Conservation (phyloP, 1,139 yeast genomes). For the Meyerozyma athensensis region DNA sequence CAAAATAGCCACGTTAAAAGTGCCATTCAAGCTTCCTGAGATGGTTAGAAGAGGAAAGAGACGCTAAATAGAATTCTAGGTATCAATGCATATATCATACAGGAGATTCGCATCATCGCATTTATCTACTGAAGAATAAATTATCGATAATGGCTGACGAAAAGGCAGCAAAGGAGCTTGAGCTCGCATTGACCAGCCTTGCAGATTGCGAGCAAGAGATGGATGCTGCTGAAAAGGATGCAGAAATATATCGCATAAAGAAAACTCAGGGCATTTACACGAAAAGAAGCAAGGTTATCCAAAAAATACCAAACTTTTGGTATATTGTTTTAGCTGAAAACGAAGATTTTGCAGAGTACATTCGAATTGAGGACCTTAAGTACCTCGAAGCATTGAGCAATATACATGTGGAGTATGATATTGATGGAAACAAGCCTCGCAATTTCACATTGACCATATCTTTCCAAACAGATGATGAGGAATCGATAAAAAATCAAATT, state of each 20-base stretch:
- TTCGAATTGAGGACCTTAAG: conserved; percentile 63
- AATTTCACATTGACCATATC: conserved; percentile 54
- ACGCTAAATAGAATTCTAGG: conserved; percentile 7
- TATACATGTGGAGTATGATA: conserved; percentile 49
- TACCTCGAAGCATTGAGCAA: conserved; percentile 58
- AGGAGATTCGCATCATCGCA: conserved; percentile 1
- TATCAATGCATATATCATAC: background rate
- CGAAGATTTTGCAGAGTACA: conserved; percentile 69
- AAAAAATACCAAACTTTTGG: conserved; percentile 65
- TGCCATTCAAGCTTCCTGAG: conserved; percentile 88
- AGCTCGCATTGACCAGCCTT: conserved; percentile 19
- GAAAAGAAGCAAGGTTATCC: conserved; percentile 42
- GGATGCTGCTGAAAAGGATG: conserved; percentile 52
- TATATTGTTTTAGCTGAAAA: conserved; percentile 70
- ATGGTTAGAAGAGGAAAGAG: conserved; percentile 62
- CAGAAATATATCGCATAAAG: conserved; percentile 45
- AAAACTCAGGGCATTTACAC: conserved; percentile 48
- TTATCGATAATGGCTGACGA: conserved; percentile 3
- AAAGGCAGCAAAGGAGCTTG: conserved; percentile 9
- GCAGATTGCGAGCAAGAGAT: conserved; percentile 55
- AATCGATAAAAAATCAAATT: conserved; percentile 44
- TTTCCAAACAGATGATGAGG: conserved; percentile 36
- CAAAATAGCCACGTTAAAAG: conserved; percentile 78
- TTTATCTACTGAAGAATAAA: no score
- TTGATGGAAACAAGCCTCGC: conserved; percentile 22